A percentile compares a stretch with the other conserved stretches of the same genome.
Evolutionary conservation across 495 filamentous ascomycete genomes (phyloP).

Genomic region (Stereocaulon alpinum): DNA sequence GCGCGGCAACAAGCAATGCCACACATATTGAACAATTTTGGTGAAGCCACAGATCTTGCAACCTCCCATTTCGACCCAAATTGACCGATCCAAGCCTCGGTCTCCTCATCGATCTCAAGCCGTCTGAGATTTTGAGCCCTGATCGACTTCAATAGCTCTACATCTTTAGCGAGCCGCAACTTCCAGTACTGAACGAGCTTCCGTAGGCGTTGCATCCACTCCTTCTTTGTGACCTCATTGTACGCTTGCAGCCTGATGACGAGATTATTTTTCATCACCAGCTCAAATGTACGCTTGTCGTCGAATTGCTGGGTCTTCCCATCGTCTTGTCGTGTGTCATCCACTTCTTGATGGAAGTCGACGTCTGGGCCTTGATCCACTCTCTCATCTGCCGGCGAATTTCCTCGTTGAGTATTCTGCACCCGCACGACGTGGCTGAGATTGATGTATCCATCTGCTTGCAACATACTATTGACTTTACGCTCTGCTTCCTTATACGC

Average conservation of each 20-base stretch:
- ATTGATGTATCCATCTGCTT: conserved; percentile 59
- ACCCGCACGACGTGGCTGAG: conserved; percentile 48
- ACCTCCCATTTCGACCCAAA: conserved; percentile 69
- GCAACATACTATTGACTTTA: conserved; percentile 47
- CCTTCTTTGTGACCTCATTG: conserved; percentile 44
- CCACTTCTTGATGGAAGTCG: conserved; percentile 38
- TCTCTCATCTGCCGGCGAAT: conserved; percentile 40
- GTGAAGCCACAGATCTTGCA: conserved; percentile 51
- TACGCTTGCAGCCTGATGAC: conserved; percentile 58
- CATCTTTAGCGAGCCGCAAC: conserved; percentile 44
- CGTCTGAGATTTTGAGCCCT: conserved; percentile 51
- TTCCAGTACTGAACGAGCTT: conserved; percentile 58
- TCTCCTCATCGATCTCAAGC: conserved; percentile 59
- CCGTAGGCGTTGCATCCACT: conserved; percentile 55
- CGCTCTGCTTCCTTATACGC: conserved; percentile 53
- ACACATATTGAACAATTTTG: conserved; percentile 61
- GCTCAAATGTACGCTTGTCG: conserved; percentile 53
- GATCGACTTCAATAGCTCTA: conserved; percentile 43
- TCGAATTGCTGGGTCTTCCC: conserved; percentile 43
- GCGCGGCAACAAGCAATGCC: conserved; percentile 53
- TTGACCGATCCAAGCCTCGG: conserved; percentile 58
- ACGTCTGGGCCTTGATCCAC: conserved; percentile 39
- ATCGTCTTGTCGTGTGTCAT: conserved; percentile 40
- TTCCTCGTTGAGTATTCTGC: conserved; percentile 42
- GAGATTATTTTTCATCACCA: conserved; percentile 52